These are phyloP conservation scores for Arxiozyma telluris DNA, from an alignment of 1,139 yeast genomes.

Conservation along the genomic window DNA sequence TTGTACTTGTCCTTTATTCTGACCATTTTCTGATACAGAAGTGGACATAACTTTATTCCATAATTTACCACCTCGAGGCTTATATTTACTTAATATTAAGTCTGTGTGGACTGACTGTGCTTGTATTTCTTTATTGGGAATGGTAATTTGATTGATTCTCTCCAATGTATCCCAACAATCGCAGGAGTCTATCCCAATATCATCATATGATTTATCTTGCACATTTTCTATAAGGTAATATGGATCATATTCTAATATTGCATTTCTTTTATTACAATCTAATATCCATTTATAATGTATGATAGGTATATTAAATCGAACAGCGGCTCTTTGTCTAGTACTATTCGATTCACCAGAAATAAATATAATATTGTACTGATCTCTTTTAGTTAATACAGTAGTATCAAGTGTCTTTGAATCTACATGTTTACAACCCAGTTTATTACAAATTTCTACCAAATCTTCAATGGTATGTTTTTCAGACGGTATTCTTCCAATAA, in stretches of 20 bases:
- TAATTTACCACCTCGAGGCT: slow-evolving; percentile 20
- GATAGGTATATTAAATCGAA: slow-evolving; percentile 35
- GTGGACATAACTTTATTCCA: slow-evolving; percentile 21
- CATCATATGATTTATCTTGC: neutral
- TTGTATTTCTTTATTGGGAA: neutral
- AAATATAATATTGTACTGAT: slow-evolving; percentile 15
- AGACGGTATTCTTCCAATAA: slow-evolving; percentile 24
- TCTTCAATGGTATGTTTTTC: slow-evolving; percentile 8
- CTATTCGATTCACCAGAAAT: slow-evolving; percentile 23
- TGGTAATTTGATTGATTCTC: neutral
- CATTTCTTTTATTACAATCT: slow-evolving; percentile 55
- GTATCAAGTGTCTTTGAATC: slow-evolving; percentile 16
- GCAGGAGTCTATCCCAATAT: slow-evolving; percentile 41
- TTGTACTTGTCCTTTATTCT: neutral
- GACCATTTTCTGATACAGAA: neutral
- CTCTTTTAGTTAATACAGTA: slow-evolving; percentile 14
- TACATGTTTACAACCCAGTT: slow-evolving; percentile 12
- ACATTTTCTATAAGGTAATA: slow-evolving; percentile 37
- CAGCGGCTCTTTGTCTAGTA: slow-evolving; percentile 26
- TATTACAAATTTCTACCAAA: slow-evolving; percentile 17
- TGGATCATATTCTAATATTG: slow-evolving; percentile 43
- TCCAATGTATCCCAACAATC: slow-evolving; percentile 40
- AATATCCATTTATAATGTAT: slow-evolving; percentile 71
- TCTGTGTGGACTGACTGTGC: slow-evolving; percentile 4
- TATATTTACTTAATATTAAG: slow-evolving; percentile 14